phyloP scores from a whole-genome alignment of 2,329 filamentous ascomycete genomes.

The Aaosphaeria pasadenensis region DNA sequence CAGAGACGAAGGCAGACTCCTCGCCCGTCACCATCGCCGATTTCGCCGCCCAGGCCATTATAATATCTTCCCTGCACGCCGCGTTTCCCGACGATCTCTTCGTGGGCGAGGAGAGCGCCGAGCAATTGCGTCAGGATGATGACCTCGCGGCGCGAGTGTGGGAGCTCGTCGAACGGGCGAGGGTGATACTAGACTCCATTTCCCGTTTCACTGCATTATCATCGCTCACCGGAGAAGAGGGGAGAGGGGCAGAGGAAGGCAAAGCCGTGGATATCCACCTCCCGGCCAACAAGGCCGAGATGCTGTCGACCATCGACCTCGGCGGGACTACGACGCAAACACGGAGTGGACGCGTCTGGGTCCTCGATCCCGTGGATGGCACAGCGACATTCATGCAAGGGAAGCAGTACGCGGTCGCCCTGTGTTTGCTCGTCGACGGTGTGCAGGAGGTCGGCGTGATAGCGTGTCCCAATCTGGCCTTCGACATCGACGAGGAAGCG shows the following conservation, averaged over 20 bases:
- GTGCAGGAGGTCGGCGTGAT: conserved; percentile 57
- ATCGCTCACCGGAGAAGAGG: not conserved
- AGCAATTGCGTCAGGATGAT: conserved; percentile 49
- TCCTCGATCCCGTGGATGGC: conserved; percentile 64
- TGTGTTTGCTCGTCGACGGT: conserved; percentile 58
- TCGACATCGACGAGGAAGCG: conserved; percentile 23
- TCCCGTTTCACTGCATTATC: conserved; percentile 9
- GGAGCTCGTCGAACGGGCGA: conserved; percentile 46
- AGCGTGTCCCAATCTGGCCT: conserved; percentile 60
- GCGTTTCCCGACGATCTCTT: conserved; percentile 57
- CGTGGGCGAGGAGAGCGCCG: conserved; percentile 60
- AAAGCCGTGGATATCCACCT: conserved; percentile 12
- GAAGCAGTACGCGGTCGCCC: conserved; percentile 61
- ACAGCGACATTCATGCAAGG: conserved; percentile 60
- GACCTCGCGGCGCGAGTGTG: conserved; percentile 54
- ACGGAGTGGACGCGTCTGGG: conserved; percentile 51
- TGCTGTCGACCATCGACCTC: conserved; percentile 61
- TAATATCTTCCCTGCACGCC: conserved; percentile 55
- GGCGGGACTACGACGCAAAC: conserved; percentile 50
- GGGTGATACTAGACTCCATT: not conserved
- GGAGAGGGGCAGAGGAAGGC: not conserved
- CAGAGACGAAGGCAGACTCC: conserved; percentile 55
- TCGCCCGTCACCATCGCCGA: conserved; percentile 63
- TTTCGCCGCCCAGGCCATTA: conserved; percentile 61
- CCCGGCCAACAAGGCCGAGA: conserved; percentile 50